Evolutionary conservation across 768 basidiomycete species (phyloP).

Genomic region (Auricularia heimuer): DNA sequence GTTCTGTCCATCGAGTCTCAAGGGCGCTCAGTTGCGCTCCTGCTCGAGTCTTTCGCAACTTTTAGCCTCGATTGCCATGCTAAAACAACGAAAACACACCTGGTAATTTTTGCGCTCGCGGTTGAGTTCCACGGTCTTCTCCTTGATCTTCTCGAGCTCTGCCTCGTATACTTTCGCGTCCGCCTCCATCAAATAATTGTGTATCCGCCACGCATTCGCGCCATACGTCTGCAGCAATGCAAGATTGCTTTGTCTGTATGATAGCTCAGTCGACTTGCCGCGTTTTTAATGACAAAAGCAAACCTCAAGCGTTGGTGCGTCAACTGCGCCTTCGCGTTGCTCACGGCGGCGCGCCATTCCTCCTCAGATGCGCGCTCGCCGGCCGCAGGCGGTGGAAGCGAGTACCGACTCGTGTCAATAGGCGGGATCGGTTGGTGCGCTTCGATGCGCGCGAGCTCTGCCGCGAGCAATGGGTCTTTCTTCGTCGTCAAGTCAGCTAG

Average conservation of each 20-base stretch:
- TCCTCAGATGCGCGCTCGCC: constrained; percentile 51
- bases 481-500: constrained; percentile 19
- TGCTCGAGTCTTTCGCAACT: constrained; percentile 47
- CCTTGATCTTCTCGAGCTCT: constrained; percentile 65
- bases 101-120: constrained; percentile 80
- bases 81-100: constrained; percentile 30
- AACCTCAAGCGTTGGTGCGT: constrained; percentile 80
- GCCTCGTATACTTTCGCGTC: constrained; percentile 63
- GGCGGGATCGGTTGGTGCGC: constrained; percentile 52
- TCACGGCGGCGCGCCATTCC: constrained; percentile 64
- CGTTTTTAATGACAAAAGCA: constrained; percentile 12
- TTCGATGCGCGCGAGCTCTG: constrained; percentile 68
- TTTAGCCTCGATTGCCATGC: constrained; percentile 1
- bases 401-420: constrained; percentile 65
- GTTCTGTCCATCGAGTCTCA: constrained; percentile 87
- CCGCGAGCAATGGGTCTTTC: constrained; percentile 60
- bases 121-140: constrained; percentile 77
- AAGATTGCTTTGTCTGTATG: constrained; percentile 66
- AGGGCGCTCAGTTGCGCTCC: constrained; percentile 72
- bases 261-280: constrained; percentile 6
- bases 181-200: constrained; percentile 80
- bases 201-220: constrained; percentile 82
- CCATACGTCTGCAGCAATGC: constrained; percentile 79
- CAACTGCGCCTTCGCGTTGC: constrained; percentile 72
- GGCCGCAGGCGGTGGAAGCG: constrained; percentile 57